A percentile compares a stretch with the other conserved stretches of the same genome.
Conservation (phyloP, 257 asterid species). For the Mitragyna speciosa region DNA sequence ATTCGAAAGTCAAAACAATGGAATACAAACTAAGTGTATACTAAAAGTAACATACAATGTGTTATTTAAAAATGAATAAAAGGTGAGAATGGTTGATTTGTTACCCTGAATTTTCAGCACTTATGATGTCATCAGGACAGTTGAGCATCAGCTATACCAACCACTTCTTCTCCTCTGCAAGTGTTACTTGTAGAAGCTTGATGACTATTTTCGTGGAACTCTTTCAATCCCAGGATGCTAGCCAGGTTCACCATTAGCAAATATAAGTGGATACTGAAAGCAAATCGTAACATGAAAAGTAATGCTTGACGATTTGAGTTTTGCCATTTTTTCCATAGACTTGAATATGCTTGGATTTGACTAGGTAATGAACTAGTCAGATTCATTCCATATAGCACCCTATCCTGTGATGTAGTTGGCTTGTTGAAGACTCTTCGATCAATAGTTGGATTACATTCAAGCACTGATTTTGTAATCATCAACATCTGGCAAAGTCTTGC, state of each 20-base stretch:
- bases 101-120: no score
- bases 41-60: no score
- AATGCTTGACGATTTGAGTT: not conserved
- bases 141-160: no score
- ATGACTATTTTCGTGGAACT: no score
- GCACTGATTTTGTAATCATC: not conserved
- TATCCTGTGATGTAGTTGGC: not conserved
- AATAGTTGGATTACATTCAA: not conserved
- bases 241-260: not conserved
- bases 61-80: no score
- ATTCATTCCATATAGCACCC: not conserved
- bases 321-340: not conserved
- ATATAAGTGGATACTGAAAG: not conserved
- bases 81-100: no score
- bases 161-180: no score
- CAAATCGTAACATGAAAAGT: not conserved
- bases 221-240: not conserved
- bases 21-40: no score
- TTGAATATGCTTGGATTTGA: no score
- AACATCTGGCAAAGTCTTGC: not conserved
- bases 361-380: not conserved
- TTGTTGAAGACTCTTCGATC: not conserved
- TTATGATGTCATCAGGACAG: no score
- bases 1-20: not conserved
- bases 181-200: no score